Conservation (phyloP, 2,329 filamentous ascomycete genomes). For the Amylocarpus encephaloides region DNA sequence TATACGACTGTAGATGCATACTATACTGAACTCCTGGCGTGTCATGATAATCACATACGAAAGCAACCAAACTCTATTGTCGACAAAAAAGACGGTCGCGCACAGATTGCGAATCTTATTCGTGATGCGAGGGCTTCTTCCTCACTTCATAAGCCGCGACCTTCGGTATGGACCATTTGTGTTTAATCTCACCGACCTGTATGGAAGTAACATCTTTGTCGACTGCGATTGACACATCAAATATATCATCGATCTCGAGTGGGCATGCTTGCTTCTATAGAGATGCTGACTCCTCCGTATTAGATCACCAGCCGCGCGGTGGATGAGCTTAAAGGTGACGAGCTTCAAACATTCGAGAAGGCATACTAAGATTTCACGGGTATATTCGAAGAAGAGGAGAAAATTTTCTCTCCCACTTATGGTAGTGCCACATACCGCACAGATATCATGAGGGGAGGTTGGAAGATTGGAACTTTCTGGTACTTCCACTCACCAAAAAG, state of each 20-base stretch:
- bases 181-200: too few relatives aligned
- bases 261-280: constrained; percentile 28
- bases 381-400: constrained; percentile 20
- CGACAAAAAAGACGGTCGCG: too few relatives aligned
- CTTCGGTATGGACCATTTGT: constrained; percentile 31
- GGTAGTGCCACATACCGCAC: constrained; percentile 12
- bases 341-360: constrained; percentile 14
- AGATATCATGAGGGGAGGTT: constrained; percentile 19
- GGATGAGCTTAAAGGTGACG: constrained; percentile 12
- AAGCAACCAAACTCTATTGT: too few relatives aligned
- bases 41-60: constrained; percentile 34
- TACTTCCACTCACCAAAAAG: constrained; percentile 22
- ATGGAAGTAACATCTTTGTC: too few relatives aligned
- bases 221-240: too few relatives aligned
- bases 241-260: constrained; percentile 33
- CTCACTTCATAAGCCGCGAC: too few relatives aligned
- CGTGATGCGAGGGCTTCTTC: too few relatives aligned
- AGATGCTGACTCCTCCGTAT: constrained; percentile 29
- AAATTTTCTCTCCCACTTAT: constrained; percentile 6
- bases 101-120: too few relatives aligned
- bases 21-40: constrained; percentile 33
- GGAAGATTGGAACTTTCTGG: constrained; percentile 25
- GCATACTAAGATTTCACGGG: constrained; percentile 20
- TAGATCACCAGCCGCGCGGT: constrained; percentile 27
- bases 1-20: constrained; percentile 33